phyloP scores from a whole-genome alignment of 768 basidiomycete genomes.

The Boletus rubroflammeus region DNA sequence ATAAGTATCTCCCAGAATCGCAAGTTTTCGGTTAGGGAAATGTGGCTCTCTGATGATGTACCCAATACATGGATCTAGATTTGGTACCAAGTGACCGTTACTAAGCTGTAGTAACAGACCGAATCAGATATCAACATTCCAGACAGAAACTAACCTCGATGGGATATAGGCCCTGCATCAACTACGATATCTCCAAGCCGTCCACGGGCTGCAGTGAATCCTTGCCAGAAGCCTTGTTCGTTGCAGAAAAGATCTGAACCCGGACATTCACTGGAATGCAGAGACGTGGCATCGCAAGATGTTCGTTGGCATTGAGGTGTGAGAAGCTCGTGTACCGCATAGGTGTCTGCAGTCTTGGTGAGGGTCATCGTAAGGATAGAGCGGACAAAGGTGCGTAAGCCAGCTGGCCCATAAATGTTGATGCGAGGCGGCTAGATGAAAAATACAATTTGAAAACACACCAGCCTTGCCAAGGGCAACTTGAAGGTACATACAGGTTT shows the following conservation, averaged over 20 bases:
- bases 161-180: conserved; percentile 72
- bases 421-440: conserved; percentile 43
- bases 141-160: conserved; percentile 53
- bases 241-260: conserved; percentile 58
- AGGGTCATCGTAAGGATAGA: conserved; percentile 66
- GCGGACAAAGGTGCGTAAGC: conserved; percentile 72
- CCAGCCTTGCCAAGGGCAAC: not conserved
- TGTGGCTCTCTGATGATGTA: conserved; percentile 66
- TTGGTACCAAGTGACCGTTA: not conserved
- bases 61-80: conserved; percentile 71
- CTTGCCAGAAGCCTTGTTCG: conserved; percentile 62
- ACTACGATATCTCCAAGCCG: conserved; percentile 46
- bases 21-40: conserved; percentile 54
- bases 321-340: conserved; percentile 78
- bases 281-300: conserved; percentile 42
- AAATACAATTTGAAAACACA: not conserved
- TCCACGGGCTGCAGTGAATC: conserved; percentile 42
- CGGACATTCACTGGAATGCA: conserved; percentile 61
- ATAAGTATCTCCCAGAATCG: conserved; percentile 75
- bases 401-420: conserved; percentile 77
- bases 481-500: conserved; percentile 12
- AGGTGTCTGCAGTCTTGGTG: conserved; percentile 55
- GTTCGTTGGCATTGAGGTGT: conserved; percentile 49
- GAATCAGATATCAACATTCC: not conserved
- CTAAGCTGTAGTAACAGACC: not conserved